A percentile compares a stretch with the other conserved stretches of the same genome.
Conservation (phyloP, 441 rosid species). For the Brassica balearica region DNA sequence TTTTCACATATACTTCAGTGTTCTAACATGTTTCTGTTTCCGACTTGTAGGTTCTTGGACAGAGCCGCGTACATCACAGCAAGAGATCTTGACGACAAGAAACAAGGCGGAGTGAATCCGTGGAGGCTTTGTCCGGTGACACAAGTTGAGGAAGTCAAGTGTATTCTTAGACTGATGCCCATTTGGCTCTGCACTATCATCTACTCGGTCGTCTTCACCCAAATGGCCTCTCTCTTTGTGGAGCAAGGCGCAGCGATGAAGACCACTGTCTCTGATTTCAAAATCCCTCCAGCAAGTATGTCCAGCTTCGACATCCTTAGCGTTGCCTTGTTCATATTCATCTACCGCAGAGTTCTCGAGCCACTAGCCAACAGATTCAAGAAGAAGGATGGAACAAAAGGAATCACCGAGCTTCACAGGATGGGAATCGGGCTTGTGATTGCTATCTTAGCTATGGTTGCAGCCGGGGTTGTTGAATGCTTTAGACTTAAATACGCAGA, state of each 20-base stretch:
- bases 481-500: conserved; percentile 77
- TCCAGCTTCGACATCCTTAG: conserved; percentile 92
- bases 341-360: conserved; percentile 80
- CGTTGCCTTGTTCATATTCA: conserved; percentile 78
- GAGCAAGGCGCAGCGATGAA: conserved; percentile 99
- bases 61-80: conserved; percentile 81
- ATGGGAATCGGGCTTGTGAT: conserved; percentile 98
- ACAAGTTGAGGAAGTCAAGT: conserved; percentile 98
- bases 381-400: conserved; percentile 53
- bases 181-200: conserved; percentile 98
- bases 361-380: conserved; percentile 62
- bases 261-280: conserved; percentile 66
- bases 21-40: conserved; percentile 26
- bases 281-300: conserved; percentile 93
- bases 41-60: conserved; percentile 75
- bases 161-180: conserved; percentile 84
- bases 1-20: conserved; percentile 12
- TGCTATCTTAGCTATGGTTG: conserved; percentile 84
- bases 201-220: conserved; percentile 96
- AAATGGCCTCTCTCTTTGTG: conserved; percentile 97
- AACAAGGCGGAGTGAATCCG: conserved; percentile 53
- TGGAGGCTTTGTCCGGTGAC: conserved; percentile 91
- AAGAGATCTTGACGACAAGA: conserved; percentile 70
- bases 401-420: conserved; percentile 90
- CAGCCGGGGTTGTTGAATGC: conserved; percentile 87